Conservation (phyloP, 2,329 filamentous ascomycete species). For the Botrytis hyacinthi region DNA sequence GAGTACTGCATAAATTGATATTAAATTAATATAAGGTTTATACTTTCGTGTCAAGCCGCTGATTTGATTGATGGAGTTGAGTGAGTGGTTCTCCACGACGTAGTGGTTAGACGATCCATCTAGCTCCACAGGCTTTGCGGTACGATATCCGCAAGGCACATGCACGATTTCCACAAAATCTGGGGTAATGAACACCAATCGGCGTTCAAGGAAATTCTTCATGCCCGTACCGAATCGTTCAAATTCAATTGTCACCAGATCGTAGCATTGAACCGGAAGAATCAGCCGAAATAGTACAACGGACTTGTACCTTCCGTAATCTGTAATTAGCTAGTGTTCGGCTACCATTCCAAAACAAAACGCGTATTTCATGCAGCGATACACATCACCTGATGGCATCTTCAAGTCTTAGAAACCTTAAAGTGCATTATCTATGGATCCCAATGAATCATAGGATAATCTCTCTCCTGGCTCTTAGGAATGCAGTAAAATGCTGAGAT, state of each 20-base stretch:
- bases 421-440: not conserved
- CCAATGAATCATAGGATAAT: no score
- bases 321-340: not conserved
- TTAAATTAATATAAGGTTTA: not conserved
- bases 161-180: conserved; percentile 11
- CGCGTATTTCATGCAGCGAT: no score
- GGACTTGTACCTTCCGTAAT: not conserved
- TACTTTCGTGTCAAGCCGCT: not conserved
- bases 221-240: not conserved
- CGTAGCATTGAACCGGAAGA: not conserved
- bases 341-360: not conserved
- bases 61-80: conserved; percentile 6
- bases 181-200: conserved; percentile 10
- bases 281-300: not conserved
- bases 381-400: not conserved
- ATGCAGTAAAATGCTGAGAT: not conserved
- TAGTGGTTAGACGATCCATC: not conserved
- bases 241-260: conserved; percentile 7
- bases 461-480: not conserved
- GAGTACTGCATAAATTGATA: not conserved
- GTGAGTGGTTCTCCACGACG: not conserved
- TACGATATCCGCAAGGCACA: conserved; percentile 13
- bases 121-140: conserved; percentile 12
- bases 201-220: not conserved
- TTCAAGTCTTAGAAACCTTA: not conserved